Base-by-base conservation (phyloP, 78 protist species). In the Cavenderia fasciculata region DNA sequence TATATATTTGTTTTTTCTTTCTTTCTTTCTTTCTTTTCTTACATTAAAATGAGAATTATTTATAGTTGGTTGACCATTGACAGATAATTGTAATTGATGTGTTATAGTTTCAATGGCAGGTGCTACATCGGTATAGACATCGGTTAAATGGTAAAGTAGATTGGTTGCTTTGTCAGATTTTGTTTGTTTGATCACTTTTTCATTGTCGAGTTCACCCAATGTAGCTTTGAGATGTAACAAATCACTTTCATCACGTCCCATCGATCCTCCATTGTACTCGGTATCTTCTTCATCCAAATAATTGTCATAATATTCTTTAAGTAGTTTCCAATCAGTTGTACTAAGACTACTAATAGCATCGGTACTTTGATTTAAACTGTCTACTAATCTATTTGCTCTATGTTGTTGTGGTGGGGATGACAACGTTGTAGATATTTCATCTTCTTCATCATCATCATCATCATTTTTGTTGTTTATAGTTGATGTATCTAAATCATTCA, bases 171-270 rank as follows among this genome's bases (percentile, higher is more conserved):
- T 43, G 7, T 29, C 72, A 5, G 44, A 29, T 18, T 63, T 47
- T 4, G 38, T 40, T 43, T 82, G 59, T 56, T 65, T 52, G 52
- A 51, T 56, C 31, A 82, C 41, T 2, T 43, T 14, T 23, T 82
- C 78, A 40, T 82, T 66, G 18, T 69, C 78, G 8, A 82, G 40
- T 31, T 68, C 79, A 10, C 90, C 90, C 21, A 82, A 43, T 25
- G 90, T 59, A 0, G 90, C 90, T 43, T 72, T 70, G 21, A 82
- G 40, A 76, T 68, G 44, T 1, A 82, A 47, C 18, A 82, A 68
- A 56, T 82, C 90, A 29, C 56, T 54, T 19, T 82, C 90, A 6
- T 68, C 78, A n/a, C n/a, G n/a, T n/a, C n/a, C n/a, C n/a, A n/a
- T n/a, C n/a, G n/a, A n/a, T n/a, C n/a, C n/a, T n/a, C n/a, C n/a